Base-by-base conservation (phyloP, 2,329 filamentous ascomycete genomes). In the Graphilbum fragrans region DNA sequence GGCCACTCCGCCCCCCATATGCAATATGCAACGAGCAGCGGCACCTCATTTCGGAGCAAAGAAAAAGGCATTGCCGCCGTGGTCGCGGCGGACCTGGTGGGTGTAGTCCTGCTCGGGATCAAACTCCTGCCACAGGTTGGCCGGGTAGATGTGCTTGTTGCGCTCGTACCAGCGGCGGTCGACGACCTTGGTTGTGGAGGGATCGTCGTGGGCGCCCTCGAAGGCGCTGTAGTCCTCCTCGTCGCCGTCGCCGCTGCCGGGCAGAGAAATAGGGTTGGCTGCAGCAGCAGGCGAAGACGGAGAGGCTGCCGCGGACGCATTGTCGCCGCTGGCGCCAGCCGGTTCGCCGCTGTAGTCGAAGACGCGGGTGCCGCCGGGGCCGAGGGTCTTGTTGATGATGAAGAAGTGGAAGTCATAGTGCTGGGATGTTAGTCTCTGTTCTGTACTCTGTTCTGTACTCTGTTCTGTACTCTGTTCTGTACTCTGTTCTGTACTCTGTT, bases 361-460 rank as follows among this genome's bases (percentile, higher is more conserved):
- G 10, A 98, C 66, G 6, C 75, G 66, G 18, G 66, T 67, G 39
- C 83, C 81, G 31, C 77, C 77, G n/a, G 84, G 80, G 2, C 83
- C 85, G 2, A 76, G 60, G 21, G 77, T 83, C 54, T 82, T 86
- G 59, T 96, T 95, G 59, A 94, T 82, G 57, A 95, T 79, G 63
- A 98, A 96, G 63, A 90, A 92, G 59, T 96, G 92, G 58, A 98
- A 87, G 50, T 96, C 90, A 57, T 93, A 95, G 61, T 98, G 92
- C 86, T 96, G 56, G 2, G 11, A n/a, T 9, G 37, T 37, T 25
- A 39, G 41, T 7, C 7, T 17, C 3, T 16, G 31, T 16, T 10
- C 20, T 10, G 17, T 20, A 18, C 37, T 41, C 31, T 6, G 11
- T n/a, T n/a, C n/a, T n/a, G 5, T 31, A 37, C 18, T 35, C 12